Evolutionary conservation across 208 protist genomes (phyloP), one percentile per base, ranked within the genome.

Genomic region (Leishmania gerbilli): DNA sequence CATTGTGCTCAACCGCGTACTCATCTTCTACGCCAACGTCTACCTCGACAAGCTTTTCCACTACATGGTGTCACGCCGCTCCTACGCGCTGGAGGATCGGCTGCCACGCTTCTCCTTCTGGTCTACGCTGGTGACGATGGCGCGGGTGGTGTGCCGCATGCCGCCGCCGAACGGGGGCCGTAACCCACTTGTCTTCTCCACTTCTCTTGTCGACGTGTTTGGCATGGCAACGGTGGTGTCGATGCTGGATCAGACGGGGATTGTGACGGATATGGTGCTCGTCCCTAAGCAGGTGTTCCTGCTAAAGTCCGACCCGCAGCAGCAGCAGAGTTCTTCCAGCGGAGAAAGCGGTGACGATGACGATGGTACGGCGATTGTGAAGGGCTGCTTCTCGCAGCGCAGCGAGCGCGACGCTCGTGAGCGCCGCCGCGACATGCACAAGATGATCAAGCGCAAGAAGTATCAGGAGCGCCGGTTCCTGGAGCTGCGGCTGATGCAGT

Each of bases 221-320:
- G 93, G 93, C 2, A 95, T 93, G 89, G 92, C 91, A 9, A 95
- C 93, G 42, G 95, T 98, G 62, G 84, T 98, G 3, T 92, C 95
- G 55, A 88, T 97, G 81, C 85, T 98, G 34, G 93, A 98, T 77
- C 88, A 92, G 71, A 88, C 81, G 0, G 95, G 95, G 60, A 93
- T 98, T 71, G 91, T 98, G 67, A 97, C 95, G 11, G 95, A 98
- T 84, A 98, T 96, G 95, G 95, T 97, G 84, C 89, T 91, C 4
- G 79, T 98, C 34, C 95, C 95, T 7, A 79, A 88, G 51, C 86
- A 84, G 45, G 80, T 98, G 47, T 82, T 98, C n/a, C 80, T 96
- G 82, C 81, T 96, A 27, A 77, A 77, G 72, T 58, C 77, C 7
- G 87, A 88, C 71, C 77, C 76, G 27, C 72, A 78, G 49, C 84